A percentile compares a stretch with the other conserved stretches of the same genome.
Evolutionary conservation across 2,329 filamentous ascomycete species (phyloP).

Genomic region (Fusarium continuum): DNA sequence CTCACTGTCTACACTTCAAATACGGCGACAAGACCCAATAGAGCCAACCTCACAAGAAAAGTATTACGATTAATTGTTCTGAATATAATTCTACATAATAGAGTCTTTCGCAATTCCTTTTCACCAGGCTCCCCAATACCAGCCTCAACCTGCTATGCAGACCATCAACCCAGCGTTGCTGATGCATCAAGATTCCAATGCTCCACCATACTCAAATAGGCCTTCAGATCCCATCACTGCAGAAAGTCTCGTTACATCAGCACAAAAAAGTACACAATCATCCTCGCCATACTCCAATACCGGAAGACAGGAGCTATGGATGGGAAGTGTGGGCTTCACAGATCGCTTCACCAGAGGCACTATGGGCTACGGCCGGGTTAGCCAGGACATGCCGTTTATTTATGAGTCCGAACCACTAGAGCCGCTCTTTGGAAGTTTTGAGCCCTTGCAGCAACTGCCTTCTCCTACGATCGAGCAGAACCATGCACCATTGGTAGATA

Average conservation of each 20-base stretch:
- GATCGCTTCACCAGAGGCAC: slow-evolving; percentile 9
- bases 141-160: neutral
- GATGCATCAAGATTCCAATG: neutral
- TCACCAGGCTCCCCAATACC: neutral
- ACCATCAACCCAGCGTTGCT: slow-evolving; percentile 17
- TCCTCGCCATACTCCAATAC: neutral
- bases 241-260: rapidly evolving
- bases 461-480: neutral
- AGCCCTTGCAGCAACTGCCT: neutral
- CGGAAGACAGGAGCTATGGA: slow-evolving; percentile 8
- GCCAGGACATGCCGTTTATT: neutral
- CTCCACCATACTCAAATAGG: neutral
- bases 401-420: slow-evolving; percentile 32
- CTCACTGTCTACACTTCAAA: neutral
- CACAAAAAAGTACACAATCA: neutral
- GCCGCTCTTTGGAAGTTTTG: slow-evolving; percentile 16
- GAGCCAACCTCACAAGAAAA: too few species aligned
- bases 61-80: too few species aligned
- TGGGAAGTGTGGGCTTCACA: slow-evolving; percentile 36
- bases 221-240: neutral
- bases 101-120: rapidly evolving
- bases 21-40: too few species aligned
- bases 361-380: slow-evolving; percentile 10
- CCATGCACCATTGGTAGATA: neutral
- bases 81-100: too few species aligned